Base-by-base conservation (phyloP, 805 yeast genomes). In the Saturnispora bothae region DNA sequence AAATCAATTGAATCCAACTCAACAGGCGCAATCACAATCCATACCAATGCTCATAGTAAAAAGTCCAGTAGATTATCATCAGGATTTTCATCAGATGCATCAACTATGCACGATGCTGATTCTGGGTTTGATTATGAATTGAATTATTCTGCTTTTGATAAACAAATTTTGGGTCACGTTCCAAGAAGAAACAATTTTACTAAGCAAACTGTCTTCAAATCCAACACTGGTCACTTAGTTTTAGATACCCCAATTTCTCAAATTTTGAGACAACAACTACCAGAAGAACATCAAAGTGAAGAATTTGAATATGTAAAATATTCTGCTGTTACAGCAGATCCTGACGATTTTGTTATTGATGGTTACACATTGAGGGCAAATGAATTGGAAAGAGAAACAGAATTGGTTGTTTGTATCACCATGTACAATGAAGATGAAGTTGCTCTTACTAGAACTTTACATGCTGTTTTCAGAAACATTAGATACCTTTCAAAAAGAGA, bases 341-440 rank as follows among this genome's bases (percentile, higher is more conserved):
- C 98, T 2, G 92, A 88, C 59, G 80, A 82, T 26, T 92, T 83
- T 54, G 73, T 74, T 14, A 67, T 64, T 3, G 74, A 73, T 34
- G 97, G 97, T 0, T 92, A 88, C 60, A 78, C 88, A 2, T 63
- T 92, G 36, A 72, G 98, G 49, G 82, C 94, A 7, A 80, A 84
- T 5, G 89, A 84, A 46, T 72, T 76, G 54, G 84, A 83, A 47
- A 76, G 98, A 55, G 96, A 86, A 51, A 89, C 92, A 21, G 97
- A 94, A 61, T 64, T 92, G 28, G 86, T 83, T 32, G 73, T 92
- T 36, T 88, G 97, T 61, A 75, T 92, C 48, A 92, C 98, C 23
- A 89, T 92, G 97, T 92, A 89, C 64, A 92, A 92, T 53, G 99
- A 92, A 61, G 94, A 84, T 58, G 96, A 88, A 57, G 68, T 69